Percentiles rank a stretch among this genome's conserved stretches.
Evolutionary conservation across 2,329 filamentous ascomycete species (phyloP).

Genomic region (Pseudocercospora fuligena): DNA sequence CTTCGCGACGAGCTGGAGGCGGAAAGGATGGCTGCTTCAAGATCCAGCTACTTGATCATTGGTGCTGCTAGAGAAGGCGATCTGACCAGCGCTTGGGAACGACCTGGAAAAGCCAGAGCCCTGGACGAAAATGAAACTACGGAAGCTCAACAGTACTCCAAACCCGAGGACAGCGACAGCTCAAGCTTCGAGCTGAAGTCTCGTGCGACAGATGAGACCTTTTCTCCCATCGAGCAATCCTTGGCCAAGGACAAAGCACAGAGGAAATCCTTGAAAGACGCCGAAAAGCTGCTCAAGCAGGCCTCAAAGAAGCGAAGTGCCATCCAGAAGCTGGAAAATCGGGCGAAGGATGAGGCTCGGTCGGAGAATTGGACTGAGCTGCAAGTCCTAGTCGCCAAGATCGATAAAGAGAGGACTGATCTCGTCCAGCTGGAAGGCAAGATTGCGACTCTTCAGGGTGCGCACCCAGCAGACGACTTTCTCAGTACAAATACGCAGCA

Average conservation of each 20-base stretch:
- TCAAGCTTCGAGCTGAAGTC: not conserved
- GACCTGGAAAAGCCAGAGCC: not conserved
- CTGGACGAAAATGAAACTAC: not conserved
- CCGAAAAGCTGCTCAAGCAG: not conserved
- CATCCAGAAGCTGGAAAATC: not conserved
- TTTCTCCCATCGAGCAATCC: not conserved
- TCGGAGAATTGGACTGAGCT: not conserved
- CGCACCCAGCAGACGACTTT: not conserved
- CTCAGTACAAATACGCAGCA: not conserved
- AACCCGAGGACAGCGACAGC: not conserved
- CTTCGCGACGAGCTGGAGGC: not conserved
- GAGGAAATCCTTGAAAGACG: not conserved
- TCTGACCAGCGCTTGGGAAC: not conserved
- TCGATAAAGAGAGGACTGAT: not conserved
- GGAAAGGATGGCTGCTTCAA: not conserved
- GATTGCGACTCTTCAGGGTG: not conserved
- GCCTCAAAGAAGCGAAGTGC: not conserved
- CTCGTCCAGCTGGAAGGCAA: not conserved
- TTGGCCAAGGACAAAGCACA: not conserved
- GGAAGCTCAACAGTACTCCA: not conserved
- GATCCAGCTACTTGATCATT: not conserved
- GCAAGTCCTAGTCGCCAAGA: not conserved
- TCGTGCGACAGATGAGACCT: not conserved
- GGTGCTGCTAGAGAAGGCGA: not conserved
- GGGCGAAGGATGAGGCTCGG: not conserved